Base-by-base conservation (phyloP, 805 yeast genomes). In the Huiozyma sinensis region DNA sequence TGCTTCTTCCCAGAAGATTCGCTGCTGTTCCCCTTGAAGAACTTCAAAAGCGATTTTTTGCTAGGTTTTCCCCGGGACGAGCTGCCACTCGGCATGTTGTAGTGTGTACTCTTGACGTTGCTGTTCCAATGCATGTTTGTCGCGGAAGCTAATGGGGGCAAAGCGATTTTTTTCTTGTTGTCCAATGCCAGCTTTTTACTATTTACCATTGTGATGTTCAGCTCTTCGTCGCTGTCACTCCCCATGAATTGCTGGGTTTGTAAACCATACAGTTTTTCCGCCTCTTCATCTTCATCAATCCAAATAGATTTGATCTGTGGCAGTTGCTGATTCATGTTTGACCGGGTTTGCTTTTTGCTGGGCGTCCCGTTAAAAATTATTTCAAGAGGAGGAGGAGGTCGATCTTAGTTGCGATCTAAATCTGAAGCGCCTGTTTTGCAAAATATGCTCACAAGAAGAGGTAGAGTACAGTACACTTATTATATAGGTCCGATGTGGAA, bases 251-350 rank as follows among this genome's bases (percentile, higher is more conserved):
- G 57, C 41, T 57, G 62, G 1, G 54, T 59, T 41, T 58, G 64
- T 17, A 58, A 34, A 38, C 62, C 58, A 43, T 61, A 61, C 30
- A 67, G 52, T 46, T 66, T 67, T 33, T 58, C 61, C 5, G 57
- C 58, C 38, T 60, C 63, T 40, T 58, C 49, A 39, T 66, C 70
- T 36, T 68, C 71, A 44, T 66, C 72, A 24, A 68, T 46, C 72
- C 72, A 68, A 42, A 68, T 67, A 32, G 71, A 67, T 47, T 61
- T 65, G 68, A 68, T 67, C 46, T 56, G 62, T 28, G 63, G 65
- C 32, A 59, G 30, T 10, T 37, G 44, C 38, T n/a, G 39, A 31
- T 41, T 41, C n/a, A 28, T 36, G 32, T 6, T 42, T 17, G 24
- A 17, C 24, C 24, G 24, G 24, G 4, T 17, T 17, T 17, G 24